A percentile compares a stretch with the other conserved stretches of the same genome.
Conservation (phyloP, 176 grass and related monocot species). For the Thinopyrum elongatum region DNA sequence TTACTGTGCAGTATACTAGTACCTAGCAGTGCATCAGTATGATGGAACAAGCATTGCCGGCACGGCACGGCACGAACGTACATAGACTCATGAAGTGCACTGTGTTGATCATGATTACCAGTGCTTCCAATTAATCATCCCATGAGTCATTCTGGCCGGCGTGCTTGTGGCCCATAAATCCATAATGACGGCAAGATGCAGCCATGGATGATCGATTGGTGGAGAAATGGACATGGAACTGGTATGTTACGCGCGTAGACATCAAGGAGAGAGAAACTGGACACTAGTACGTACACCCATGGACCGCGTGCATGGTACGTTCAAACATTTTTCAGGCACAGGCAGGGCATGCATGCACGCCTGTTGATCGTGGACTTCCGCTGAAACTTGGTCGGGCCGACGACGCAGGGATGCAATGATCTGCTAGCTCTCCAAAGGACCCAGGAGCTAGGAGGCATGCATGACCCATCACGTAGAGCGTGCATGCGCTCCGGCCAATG, state of each 20-base stretch:
- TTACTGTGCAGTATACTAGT: too few species aligned
- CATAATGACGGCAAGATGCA: background rate
- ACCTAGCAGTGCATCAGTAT: background rate
- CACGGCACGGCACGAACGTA: background rate
- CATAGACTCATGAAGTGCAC: background rate
- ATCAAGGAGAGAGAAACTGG: background rate
- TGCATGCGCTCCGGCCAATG: constrained; percentile 9
- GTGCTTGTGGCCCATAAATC: background rate
- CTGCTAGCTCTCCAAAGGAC: background rate
- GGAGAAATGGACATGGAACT: background rate
- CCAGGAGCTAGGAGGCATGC: background rate
- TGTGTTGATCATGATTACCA: background rate
- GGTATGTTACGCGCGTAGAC: background rate
- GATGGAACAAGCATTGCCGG: background rate
- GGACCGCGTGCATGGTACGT: background rate
- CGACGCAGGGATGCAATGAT: background rate
- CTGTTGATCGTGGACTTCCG: background rate
- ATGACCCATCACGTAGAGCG: background rate
- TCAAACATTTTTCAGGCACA: background rate
- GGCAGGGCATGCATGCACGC: background rate
- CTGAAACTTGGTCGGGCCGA: background rate
- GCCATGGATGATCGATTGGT: background rate
- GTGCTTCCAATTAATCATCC: background rate
- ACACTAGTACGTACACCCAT: too few species aligned
- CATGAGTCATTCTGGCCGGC: background rate